Evolutionary conservation across 495 filamentous ascomycete genomes (phyloP), one percentile per base, ranked within the genome.

Genomic region (Cairneyella variabilis): DNA sequence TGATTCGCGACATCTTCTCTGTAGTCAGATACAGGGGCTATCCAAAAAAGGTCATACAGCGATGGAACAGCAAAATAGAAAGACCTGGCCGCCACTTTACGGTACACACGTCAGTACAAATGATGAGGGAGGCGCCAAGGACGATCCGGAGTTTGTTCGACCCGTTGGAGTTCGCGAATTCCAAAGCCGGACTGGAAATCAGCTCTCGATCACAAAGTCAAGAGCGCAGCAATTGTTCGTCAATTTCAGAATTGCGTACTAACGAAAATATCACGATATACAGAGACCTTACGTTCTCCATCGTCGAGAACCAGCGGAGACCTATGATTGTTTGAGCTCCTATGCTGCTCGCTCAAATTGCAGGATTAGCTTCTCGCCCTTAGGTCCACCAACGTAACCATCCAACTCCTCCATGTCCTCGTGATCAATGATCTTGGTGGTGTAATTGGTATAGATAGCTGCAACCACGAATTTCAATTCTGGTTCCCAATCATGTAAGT

Each of bases 381-480:
- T 63, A 8, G 85, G 85, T 34, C 78, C 76, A 0, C 80, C 76
- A 0, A 79, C 80, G 79, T 83, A 57, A 83, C 85, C 4, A 61
- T 88, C 85, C 10, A 75, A 76, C 32, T 78, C 83, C 55, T 85
- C 78, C 17, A 83, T 81, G 11, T 69, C 71, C 14, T 73, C 69
- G 40, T 79, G 79, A 53, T 80, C 64, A n/a, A 80, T 66, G 32
- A 84, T 72, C 1, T 74, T 68, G 16, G 76, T 86, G 2, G 58
- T 76, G 64, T 75, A 88, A 54, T 85, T 85, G 17, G 80, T 75
- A 59, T 87, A 89, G 25, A 87, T 81, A 14, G 81, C 74, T 9
- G 77, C 76, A 43, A 77, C 62, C n/a, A 78, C 66, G 41, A 80
- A 64, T 66, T 85, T 85, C 61, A 85, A 79, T 43, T 77, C 83